Evolutionary conservation across 139 green algal species (phyloP), one percentile per base, ranked within the genome.

Genomic region (Coelastrella sp.): DNA sequence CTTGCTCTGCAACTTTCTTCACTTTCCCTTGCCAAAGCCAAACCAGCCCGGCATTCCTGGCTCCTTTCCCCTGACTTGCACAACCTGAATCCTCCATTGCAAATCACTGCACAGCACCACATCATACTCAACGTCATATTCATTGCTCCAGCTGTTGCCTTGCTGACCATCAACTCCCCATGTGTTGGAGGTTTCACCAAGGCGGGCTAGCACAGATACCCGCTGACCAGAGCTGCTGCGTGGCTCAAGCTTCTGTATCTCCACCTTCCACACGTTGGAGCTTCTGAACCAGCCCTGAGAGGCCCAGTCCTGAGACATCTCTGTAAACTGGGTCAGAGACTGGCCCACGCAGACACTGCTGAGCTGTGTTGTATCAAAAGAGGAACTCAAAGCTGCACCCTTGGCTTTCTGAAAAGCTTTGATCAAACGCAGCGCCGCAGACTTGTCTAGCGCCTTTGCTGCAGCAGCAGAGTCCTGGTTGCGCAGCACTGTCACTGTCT

Each of bases 81-180:
- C 41, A n/a, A 19, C 11, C 38, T 67, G 27, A 8, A 87, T 59
- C 19, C 82, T 40, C 82, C 82, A 87, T 27, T 71, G 32, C 35
- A 78, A 21, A 51, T 87, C 82, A 7, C 53, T 64, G 67, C 82
- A 81, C 37, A 81, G 37, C 38, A 64, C 57, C 53, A 87, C 59
- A 23, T 79, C 64, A 41, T 87, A 87, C 57, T 82, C 69, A 6
- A 82, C 82, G 37, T 87, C 71, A 34, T 82, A 87, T 53, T 82
- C 82, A 38, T 79, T 82, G 69, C 67, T 75, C 53, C 69, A 79
- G 69, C 53, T 76, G 69, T 41, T 81, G 69, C 51, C 71, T 40
- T 79, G 38, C 69, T 71, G 69, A 27, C 82, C 82, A 38, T 82
- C 82, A 43, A 87, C 64, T 59, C 69, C 82, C 53, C 40, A 83